A percentile compares a stretch with the other conserved stretches of the same genome.
phyloP scores from a whole-genome alignment of 495 filamentous ascomycete species.

The Penicillium flavigenum region DNA sequence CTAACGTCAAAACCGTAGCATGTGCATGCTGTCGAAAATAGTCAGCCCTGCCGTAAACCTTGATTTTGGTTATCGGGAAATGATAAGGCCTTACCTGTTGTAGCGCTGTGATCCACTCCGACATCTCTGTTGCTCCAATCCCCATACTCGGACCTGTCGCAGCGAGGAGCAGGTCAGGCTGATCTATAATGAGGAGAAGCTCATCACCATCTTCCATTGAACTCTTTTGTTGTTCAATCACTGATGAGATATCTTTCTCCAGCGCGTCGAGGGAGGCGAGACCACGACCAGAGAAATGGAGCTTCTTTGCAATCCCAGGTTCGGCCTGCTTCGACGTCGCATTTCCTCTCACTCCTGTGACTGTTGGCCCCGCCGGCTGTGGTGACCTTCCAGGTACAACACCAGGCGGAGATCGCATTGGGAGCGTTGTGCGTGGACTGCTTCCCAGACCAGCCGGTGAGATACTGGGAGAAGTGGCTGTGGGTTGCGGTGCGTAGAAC shows the following conservation, averaged over 20 bases:
- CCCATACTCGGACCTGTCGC: constrained; percentile 39
- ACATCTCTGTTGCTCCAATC: constrained; percentile 47
- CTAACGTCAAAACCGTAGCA: constrained; percentile 63
- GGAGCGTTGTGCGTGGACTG: constrained; percentile 33
- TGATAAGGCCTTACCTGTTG: constrained; percentile 39
- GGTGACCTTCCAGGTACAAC: constrained; percentile 32
- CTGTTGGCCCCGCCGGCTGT: constrained; percentile 9
- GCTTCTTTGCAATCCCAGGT: constrained; percentile 33
- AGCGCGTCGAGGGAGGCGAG: constrained; percentile 35
- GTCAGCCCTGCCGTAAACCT: constrained; percentile 15
- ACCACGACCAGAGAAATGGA: constrained; percentile 39
- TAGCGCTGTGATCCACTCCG: constrained; percentile 46
- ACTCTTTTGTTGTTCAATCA: constrained; percentile 32
- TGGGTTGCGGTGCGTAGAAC: constrained; percentile 38
- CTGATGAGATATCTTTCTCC: constrained; percentile 41
- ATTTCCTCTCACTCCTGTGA: constrained; percentile 2
- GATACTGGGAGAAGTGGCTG: constrained; percentile 18
- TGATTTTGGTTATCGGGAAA: not conserved
- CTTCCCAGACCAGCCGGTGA: constrained; percentile 15
- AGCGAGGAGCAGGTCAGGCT: constrained; percentile 53
- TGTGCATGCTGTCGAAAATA: constrained; percentile 40
- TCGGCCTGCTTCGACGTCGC: constrained; percentile 17
- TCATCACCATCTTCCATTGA: constrained; percentile 28
- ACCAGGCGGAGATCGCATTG: constrained; percentile 33
- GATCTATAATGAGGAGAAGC: constrained; percentile 50